Base-by-base conservation (phyloP, 306 rosid genomes). In the Quercus mongolica region DNA sequence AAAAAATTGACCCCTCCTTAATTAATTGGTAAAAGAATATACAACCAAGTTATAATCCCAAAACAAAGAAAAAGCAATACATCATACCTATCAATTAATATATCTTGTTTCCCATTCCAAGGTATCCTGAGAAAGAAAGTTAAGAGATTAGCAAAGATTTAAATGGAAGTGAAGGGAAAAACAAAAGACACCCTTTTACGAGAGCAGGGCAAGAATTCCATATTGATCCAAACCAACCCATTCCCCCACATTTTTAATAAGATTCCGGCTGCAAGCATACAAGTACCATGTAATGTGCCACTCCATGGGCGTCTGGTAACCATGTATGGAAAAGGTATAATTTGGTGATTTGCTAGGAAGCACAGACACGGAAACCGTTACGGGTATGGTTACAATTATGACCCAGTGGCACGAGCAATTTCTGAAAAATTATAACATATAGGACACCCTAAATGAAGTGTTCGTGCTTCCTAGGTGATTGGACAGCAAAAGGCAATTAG, bases 21-120 rank as follows among this genome's bases (percentile, higher is more conserved):
- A 56, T 18, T 67, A 21, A 65, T 31, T 25, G 69, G 72, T 35
- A 19, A 76, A 74, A 35, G 15, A 38, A 69, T 25, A 25, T 5
- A 44, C 41, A 25, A 2, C 46, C 5, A 23, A 44, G 4, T 56
- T 62, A 21, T 18, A 55, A 69, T 54, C 69, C 35, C 33, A 67
- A 38, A 5, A 31, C 35, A 15, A 20, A 44, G n/a, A 8, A 59
- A 41, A 21, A 17, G 14, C 55, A 74, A 52, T 63, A 56, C 28
- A 38, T 0, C 28, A 18, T 41, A 95, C 98, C 99, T 86, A 84
- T 95, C 99, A 85, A 93, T 95, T 87, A 95, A 83, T 77, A 91
- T 65, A 83, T 95, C 99, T 76, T 88, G 94, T 81, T 95, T 95
- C 77, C 98, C 99, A 75, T 93, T 95, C 99, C 99, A 95, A 73